Evolutionary conservation across 495 filamentous ascomycete genomes (phyloP), one percentile per base, ranked within the genome.

Genomic region (Amorphotheca resinae): DNA sequence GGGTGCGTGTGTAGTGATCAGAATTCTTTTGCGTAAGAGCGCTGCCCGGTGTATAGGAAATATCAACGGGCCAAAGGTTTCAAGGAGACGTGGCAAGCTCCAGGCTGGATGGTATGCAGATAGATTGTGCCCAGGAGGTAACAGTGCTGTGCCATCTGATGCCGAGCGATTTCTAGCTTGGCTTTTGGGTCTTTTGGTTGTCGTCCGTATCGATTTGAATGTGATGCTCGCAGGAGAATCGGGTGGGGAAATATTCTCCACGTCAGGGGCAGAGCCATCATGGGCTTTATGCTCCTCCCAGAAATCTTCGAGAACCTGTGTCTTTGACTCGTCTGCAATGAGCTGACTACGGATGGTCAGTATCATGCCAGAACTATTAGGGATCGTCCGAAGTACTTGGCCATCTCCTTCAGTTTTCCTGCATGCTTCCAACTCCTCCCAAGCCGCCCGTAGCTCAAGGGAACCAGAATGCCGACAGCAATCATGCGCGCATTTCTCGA

Each of bases 21-120:
- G 65, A 38, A 98, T 85, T 38, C 91, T 74, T 59, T 93, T 89
- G 31, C 91, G 77, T 37, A 93, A 60, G 23, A 98, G 61, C 1
- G 89, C 85, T n/a, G 87, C 87, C 50, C 88, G 75, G 47, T 93
- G 82, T 26, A 98, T 67, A 0, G 91, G 87, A 55, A 93, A 96
- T 15, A 95, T 71, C 35, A 98, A 64, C 0, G 91, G 91, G 0
- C 91, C 91, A 57, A 95, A 93, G 8, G 72, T 74, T 42, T 89
- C 81, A 23, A 94, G 63, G 34, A 93, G 76, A 22, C 69, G 67
- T 1, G 77, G 69, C 39, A 96, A 72, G 28, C 85, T 89, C 53
- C 83, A 78, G 1, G 87, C 87, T 3, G 91, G 91, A 56, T 98
- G 91, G 47, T 73, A 80, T 17, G 80, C 72, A 7, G 82, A 80